Evolutionary conservation across 371 early-diverging fungal species (phyloP), one percentile per base, ranked within the genome.

Genomic region (Cladochytrium tenue): DNA sequence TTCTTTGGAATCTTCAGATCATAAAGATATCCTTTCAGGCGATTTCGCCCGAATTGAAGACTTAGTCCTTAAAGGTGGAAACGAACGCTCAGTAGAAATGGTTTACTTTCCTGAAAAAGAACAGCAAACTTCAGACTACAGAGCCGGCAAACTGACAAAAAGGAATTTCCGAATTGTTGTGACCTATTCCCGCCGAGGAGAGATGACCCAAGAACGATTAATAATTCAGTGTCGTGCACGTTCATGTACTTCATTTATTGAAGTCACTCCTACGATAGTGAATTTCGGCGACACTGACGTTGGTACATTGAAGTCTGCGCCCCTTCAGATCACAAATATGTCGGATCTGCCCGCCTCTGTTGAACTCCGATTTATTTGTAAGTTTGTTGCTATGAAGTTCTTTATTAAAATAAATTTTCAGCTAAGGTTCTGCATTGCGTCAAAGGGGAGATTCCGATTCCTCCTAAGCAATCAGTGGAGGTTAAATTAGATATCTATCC

Each of bases 251-350:
- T 95, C 98, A 0, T 88, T 95, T 65, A 91, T 98, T 36, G 90
- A 92, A 28, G 91, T 93, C 1, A 77, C 83, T 26, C 96, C 97
- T 0, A 83, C 85, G 56, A 76, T 84, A 34, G 79, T 98, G 17
- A 90, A 95, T 69, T 97, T 97, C 80, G 98, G 97, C 52, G 92
- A 94, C 67, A 93, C 95, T 0, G 94, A 96, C 74, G 96, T 97
- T 1, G 95, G 96, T 17, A 93, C 91, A 1, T 79, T 93, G 33
- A 96, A 94, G 76, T 92, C 94, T 2, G 66, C 90, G 60, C 92
- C 93, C 0, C 81, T 98, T 61, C 79, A 81, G 28, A 88, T 97
- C 32, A 80, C 83, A 43, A 98, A 98, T 74, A 78, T 85, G 52
- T 94, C 97, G 1, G 96, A 96, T 57, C 81, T 98, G 28, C 70